Evolutionary conservation across 2,329 filamentous ascomycete genomes (phyloP), one percentile per base, ranked within the genome.

Genomic region (Rachicladosporium sp.): DNA sequence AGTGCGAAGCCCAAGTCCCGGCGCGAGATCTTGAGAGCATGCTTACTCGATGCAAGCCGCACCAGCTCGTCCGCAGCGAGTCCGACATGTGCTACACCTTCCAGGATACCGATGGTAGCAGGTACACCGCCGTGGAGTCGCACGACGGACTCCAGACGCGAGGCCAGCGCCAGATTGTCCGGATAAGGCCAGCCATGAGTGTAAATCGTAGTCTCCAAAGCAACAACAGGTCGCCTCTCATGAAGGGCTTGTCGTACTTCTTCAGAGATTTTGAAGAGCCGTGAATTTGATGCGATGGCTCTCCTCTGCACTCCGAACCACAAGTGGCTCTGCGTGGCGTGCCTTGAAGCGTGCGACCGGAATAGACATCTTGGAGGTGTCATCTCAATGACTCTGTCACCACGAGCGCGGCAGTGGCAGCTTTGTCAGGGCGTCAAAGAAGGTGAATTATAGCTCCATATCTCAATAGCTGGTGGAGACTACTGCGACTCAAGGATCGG

Each of bases 121-220:
- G 91, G 91, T 10, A 95, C 73, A n/a, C 73, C 86, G 31, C 91
- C 91, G 60, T 87, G 74, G 31, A 71, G 68, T 33, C 91, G 81
- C 36, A 96, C 82, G 31, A 93, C 71, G 8, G 79, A 77, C 55
- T 95, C 85, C 43, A 96, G 74, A 35, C 80, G 73, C 29, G 77
- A 74, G n/a, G 85, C 84, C 10, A 98, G 69, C 13, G 82, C 78
- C 31, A 81, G 64, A 50, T 83, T 85, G 23, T 81, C 74, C 0
- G 80, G 80, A 50, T 81, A 81, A 2, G 80, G 78, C 47, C 79
- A 82, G 42, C 77, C 77, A 63, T 98, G 91, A 1, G 91, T 98
- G 62, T 98, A 96, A 51, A 98, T 96, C 4, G 91, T 94, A 2
- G 85, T 87, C 62, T 98, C 91, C 3, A 98, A 71, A 10, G 89